These are phyloP conservation scores for Parachlorella kessleri DNA, from an alignment of 139 green algal species.

Conservation along the genomic window DNA sequence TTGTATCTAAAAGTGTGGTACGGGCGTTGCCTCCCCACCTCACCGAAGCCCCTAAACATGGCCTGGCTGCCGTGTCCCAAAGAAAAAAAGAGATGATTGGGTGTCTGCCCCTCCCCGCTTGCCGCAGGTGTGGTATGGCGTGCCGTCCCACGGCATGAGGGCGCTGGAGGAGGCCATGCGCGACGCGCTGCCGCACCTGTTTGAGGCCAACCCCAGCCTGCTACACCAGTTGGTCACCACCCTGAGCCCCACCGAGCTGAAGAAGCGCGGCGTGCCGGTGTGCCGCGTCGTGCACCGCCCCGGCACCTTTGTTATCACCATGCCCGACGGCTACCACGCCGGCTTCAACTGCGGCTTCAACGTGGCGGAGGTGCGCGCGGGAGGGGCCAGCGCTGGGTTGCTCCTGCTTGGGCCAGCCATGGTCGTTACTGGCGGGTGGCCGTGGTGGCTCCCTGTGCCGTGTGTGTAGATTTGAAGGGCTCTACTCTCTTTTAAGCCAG, in stretches of 20 bases:
- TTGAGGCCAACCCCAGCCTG: conserved; percentile 63
- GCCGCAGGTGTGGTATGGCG: conserved; percentile 69
- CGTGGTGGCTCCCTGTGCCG: too few species aligned
- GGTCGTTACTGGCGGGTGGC: too few species aligned
- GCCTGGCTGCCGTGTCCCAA: too few species aligned
- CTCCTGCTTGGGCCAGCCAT: too few species aligned
- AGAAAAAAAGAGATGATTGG: too few species aligned
- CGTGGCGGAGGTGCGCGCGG: conserved; percentile 40
- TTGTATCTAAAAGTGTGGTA: too few species aligned
- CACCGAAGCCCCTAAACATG: too few species aligned
- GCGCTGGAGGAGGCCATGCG: conserved; percentile 68
- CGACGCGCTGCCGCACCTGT: conserved; percentile 76
- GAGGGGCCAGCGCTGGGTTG: too few species aligned
- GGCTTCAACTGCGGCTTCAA: conserved; percentile 90
- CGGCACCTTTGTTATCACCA: conserved; percentile 91
- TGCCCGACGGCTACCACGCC: conserved; percentile 86
- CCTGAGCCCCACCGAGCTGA: conserved; percentile 71
- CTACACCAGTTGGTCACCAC: conserved; percentile 85
- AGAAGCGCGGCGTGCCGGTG: conserved; percentile 79
- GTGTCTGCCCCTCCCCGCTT: background rate
- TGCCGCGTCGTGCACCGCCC: conserved; percentile 73
- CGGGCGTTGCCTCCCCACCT: too few species aligned
- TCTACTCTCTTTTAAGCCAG: too few species aligned
- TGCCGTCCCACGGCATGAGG: conserved; percentile 56
- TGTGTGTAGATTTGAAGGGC: too few species aligned